Evolutionary conservation across 2,329 filamentous ascomycete species (phyloP), one percentile per base, ranked within the genome.

Genomic region (Colletotrichum lini): DNA sequence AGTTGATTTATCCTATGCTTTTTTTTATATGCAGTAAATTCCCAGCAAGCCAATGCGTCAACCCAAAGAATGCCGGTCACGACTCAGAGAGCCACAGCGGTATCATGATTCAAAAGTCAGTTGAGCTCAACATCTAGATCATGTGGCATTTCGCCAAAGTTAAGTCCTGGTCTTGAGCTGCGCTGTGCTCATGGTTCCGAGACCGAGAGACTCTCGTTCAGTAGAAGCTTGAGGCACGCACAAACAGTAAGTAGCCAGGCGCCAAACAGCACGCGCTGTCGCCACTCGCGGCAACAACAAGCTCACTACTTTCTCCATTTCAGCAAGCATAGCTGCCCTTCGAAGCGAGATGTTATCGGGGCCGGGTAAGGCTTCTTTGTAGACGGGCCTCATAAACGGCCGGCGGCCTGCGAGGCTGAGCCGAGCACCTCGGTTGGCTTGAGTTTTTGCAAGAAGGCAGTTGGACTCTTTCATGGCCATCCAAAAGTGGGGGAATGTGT

Each of bases 391-490:
- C 53, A 15, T 3, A 13, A 40, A 40, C 53, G 35, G 18, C 18
- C 53, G 30, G 52, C 30, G 30, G 52, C 52, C 30, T 56, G 52
- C n/a, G 53, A 40, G 53, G 53, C 35, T 40, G 35, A 40, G 35
- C 26, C 1, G 26, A 30, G 26, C 35, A 38, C 35, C 8, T 38
- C 12, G 8, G 35, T 38, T 38, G 35, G 35, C 35, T 38, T 38
- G 35, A 40, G 2, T 8, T 13, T 13, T 18, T 38, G 15, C 30
- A 21, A 21, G 52, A n/a, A 9, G 8, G 35, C n/a, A n/a, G 18
- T 15, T 42, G 47, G 47, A 49, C 10, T 21, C n/a, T 23, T 12
- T 44, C 38, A 57, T 57, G 38, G n/a, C 12, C 54, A 23, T 16
- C 54, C 54, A 42, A 57, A n/a, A 56, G 35, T 16, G 35, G 12